A percentile compares a stretch with the other conserved stretches of the same genome.
phyloP scores from a whole-genome alignment of 345 rosid species.

The Populus davidiana region DNA sequence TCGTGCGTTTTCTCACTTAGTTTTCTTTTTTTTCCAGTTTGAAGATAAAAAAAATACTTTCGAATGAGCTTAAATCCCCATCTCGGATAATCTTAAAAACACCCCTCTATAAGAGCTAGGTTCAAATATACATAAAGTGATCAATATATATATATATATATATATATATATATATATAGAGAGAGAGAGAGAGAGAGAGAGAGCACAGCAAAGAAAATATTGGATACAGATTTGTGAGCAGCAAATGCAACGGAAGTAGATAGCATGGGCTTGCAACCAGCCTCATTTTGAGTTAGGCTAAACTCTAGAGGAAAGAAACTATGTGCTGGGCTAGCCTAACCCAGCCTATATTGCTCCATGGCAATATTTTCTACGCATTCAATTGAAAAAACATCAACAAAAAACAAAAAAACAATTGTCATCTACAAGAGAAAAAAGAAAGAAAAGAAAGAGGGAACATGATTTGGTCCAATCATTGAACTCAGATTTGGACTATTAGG shows the following conservation, averaged over 20 bases:
- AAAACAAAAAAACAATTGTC: not conserved
- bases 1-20: no score
- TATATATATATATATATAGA: no score
- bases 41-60: no score
- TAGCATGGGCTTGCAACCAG: not conserved
- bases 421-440: no score
- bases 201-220: not conserved
- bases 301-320: not conserved
- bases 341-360: not conserved
- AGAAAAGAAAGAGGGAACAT: not conserved
- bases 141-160: no score
- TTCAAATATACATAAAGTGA: no score
- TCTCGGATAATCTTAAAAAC: no score
- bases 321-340: not conserved
- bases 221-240: not conserved
- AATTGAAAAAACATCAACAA: not conserved
- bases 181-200: no score
- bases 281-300: not conserved
- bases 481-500: not conserved
- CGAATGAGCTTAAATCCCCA: no score
- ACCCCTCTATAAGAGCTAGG: no score
- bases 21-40: no score
- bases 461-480: not conserved
- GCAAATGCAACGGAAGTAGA: not conserved
- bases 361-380: not conserved